A percentile compares a stretch with the other conserved stretches of the same genome.
phyloP scores from a whole-genome alignment of 1,284 basidiomycete species.

The Heliocybe sulcata region DNA sequence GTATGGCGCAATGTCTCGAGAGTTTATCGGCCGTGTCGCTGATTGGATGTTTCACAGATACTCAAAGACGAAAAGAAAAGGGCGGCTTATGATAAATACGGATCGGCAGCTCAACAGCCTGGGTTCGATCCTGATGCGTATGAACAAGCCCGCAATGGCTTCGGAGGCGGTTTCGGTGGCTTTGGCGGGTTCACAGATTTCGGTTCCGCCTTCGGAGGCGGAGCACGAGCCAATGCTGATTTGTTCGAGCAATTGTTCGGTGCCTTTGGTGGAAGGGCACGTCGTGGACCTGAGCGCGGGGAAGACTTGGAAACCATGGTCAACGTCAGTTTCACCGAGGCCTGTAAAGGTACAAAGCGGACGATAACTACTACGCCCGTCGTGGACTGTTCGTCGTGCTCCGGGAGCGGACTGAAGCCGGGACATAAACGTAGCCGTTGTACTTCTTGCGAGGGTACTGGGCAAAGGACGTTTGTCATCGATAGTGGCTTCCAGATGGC shows the following conservation, averaged over 20 bases:
- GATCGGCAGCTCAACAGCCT: slow-evolving; percentile 87
- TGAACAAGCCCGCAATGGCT: slow-evolving; percentile 31
- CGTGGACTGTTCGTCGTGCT: slow-evolving; percentile 80
- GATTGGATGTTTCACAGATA: slow-evolving; percentile 41
- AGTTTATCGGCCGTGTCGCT: slow-evolving; percentile 7
- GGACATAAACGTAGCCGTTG: slow-evolving; percentile 86
- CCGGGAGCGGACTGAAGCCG: slow-evolving; percentile 81
- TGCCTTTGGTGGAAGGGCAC: slow-evolving; percentile 43
- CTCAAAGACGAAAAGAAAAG: slow-evolving; percentile 94
- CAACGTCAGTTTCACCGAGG: slow-evolving; percentile 84
- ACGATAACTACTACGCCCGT: slow-evolving; percentile 80
- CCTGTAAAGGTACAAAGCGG: slow-evolving; percentile 84
- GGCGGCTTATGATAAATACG: slow-evolving; percentile 90
- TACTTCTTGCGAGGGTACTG: slow-evolving; percentile 78
- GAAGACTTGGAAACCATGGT: slow-evolving; percentile 81
- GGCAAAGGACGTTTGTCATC: slow-evolving; percentile 87
- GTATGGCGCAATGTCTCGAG: slow-evolving; percentile 37
- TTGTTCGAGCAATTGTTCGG: slow-evolving; percentile 90
- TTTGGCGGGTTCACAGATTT: slow-evolving; percentile 57
- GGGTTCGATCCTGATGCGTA: slow-evolving; percentile 91
- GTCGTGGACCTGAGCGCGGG: slow-evolving; percentile 47
- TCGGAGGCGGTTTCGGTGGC: slow-evolving; percentile 38
- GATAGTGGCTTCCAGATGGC: slow-evolving; percentile 98
- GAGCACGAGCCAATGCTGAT: slow-evolving; percentile 47
- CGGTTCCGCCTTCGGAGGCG: slow-evolving; percentile 58